These are phyloP conservation scores for Selaginella tamariscina DNA, from an alignment of 75 land plant genomes.

Conservation along the genomic window DNA sequence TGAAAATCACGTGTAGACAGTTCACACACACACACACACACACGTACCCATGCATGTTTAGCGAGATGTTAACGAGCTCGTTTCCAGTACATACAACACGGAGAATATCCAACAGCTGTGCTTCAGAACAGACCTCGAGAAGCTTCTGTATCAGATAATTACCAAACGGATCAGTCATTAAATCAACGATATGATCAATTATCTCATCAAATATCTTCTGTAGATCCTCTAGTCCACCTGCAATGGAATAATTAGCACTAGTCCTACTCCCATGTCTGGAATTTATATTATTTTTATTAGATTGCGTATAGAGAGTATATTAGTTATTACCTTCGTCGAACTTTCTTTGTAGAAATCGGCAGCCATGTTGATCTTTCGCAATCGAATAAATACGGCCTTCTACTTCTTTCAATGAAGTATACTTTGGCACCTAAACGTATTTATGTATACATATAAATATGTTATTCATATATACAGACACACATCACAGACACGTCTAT, in stretches of 20 bases:
- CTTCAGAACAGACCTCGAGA: conserved; percentile 56
- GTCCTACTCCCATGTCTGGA: too few species aligned
- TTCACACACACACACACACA: too few species aligned
- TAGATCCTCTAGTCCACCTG: conserved; percentile 44
- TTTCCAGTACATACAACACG: conserved; percentile 30
- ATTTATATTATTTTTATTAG: too few species aligned
- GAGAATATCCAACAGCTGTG: conserved; percentile 48
- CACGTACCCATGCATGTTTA: conserved; percentile 73
- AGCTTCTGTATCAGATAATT: conserved; percentile 81
- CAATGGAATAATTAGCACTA: too few species aligned
- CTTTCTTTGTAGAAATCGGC: conserved; percentile 1
- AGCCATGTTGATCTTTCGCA: conserved; percentile 1
- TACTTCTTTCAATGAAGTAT: neutral
- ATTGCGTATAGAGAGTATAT: too few species aligned
- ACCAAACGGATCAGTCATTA: conserved; percentile 79
- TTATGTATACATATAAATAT: neutral
- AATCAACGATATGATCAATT: conserved; percentile 50
- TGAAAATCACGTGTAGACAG: too few species aligned
- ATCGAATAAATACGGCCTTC: neutral
- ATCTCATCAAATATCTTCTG: conserved; percentile 56
- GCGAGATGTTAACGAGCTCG: conserved; percentile 41
- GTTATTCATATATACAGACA: too few species aligned
- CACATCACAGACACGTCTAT: too few species aligned
- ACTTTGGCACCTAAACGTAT: neutral
- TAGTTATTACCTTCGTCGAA: conserved; percentile 10